Evolutionary conservation across 345 rosid species (phyloP), one percentile per base, ranked within the genome.

Genomic region (Geranium brycei): DNA sequence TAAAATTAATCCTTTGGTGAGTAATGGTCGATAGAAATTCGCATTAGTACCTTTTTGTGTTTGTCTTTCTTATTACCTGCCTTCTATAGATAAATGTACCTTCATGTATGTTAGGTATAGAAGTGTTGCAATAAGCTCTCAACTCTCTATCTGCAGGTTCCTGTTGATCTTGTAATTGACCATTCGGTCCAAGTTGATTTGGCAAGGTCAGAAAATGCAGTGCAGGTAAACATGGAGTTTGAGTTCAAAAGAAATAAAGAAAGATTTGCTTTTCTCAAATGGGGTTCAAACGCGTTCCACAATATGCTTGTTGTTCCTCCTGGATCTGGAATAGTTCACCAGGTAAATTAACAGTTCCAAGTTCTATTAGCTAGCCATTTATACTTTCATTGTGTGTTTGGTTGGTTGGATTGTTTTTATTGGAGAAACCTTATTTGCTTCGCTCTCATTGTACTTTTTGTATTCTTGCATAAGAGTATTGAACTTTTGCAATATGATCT

Each of bases 251-350:
- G 97, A 60, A 91, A 91, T 82, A 83, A 81, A 66, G 97, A 91
- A 76, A 83, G 97, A 79, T 91, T 91, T 78, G 87, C 82, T 61
- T 91, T 91, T 74, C 96, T 91, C 72, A 88, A 88, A 71, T 91
- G 96, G 97, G 97, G 97, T 64, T 91, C 97, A 58, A 91, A 73
- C 66, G 97, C 95, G 16, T 91, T 91, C 58, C 71, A 83, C 66
- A 91, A 88, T 75, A 88, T 91, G 97, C 95, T 91, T 73, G 97
- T 91, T 72, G 95, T 88, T 63, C 97, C 96, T 64, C 96, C 97
- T 62, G 97, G 97, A 60, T 91, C 95, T 47, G 97, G 97, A 56
- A 91, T 91, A 58, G 97, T 88, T 60, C 97, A 91, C 78, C 97
- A 91, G 93, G 97, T 88, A 74, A 67, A 56, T 51, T 18, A 41